Evolutionary conservation across 345 rosid genomes (phyloP).

Genomic region (Chamaenerion angustifolium): DNA sequence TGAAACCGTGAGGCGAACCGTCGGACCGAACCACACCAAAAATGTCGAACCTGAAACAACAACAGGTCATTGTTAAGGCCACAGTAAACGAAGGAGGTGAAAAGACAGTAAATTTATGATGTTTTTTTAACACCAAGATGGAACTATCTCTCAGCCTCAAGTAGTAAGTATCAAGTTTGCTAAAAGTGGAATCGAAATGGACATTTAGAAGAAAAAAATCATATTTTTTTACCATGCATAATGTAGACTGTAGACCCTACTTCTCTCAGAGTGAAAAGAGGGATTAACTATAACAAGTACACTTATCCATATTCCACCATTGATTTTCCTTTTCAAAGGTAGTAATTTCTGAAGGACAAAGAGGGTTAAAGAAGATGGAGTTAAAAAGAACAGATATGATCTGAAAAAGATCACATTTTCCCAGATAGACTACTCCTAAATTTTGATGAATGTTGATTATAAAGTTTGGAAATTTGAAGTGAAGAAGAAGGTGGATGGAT

Average conservation of each 20-base stretch:
- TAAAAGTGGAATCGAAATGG: conserved; percentile 31
- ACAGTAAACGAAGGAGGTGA: background rate
- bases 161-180: conserved; percentile 31
- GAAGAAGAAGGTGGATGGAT: too few relatives aligned
- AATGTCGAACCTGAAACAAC: conserved; percentile 43
- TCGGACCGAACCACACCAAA: conserved; percentile 74
- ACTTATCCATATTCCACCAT: too few relatives aligned
- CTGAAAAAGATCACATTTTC: too few relatives aligned
- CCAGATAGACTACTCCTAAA: too few relatives aligned
- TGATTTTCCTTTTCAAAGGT: too few relatives aligned
- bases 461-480: conserved; percentile 5
- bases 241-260: conserved; percentile 27
- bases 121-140: conserved; percentile 13
- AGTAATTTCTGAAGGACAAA: too few relatives aligned
- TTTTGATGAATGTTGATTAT: too few relatives aligned
- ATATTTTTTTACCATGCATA: conserved; percentile 27
- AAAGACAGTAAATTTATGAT: background rate
- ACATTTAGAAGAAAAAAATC: too few relatives aligned
- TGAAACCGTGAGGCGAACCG: conserved; percentile 53
- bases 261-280: background rate
- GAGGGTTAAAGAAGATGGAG: too few relatives aligned
- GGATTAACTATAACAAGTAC: background rate
- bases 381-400: too few relatives aligned
- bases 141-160: conserved; percentile 19
- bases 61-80: too few relatives aligned